Conservation (phyloP, 352 stramenopile species). For the Pythium sp. region DNA sequence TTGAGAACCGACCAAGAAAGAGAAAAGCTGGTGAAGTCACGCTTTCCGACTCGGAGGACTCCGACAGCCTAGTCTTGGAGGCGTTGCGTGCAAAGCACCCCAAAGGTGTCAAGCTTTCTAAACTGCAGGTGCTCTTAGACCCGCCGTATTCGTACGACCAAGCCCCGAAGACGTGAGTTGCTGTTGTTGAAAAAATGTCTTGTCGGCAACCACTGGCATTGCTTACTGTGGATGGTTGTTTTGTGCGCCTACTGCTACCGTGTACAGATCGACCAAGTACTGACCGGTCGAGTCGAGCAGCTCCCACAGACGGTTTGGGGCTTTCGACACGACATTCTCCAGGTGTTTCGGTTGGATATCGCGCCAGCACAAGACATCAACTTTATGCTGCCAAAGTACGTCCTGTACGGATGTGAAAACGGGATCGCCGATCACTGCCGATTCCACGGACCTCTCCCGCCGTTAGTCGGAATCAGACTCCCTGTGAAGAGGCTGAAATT, state of each 20-base stretch:
- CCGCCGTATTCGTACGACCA: conserved; percentile 2
- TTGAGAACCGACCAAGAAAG: background rate
- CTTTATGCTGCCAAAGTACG: conserved; percentile 7
- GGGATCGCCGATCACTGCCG: conserved; percentile 1
- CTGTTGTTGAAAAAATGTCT: too few relatives aligned
- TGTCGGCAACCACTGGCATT: too few relatives aligned
- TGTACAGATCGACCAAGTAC: background rate
- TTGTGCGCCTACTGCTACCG: too few relatives aligned
- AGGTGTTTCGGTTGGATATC: background rate
- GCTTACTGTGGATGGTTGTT: too few relatives aligned
- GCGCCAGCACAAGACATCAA: background rate
- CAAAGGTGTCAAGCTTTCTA: background rate
- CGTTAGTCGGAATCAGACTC: background rate
- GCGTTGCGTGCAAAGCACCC: background rate
- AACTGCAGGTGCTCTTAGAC: conserved; percentile 3
- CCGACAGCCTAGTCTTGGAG: background rate
- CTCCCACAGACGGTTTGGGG: background rate
- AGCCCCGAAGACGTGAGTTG: background rate
- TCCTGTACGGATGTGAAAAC: conserved; percentile 1
- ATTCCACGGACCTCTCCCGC: background rate
- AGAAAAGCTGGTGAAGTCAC: conserved; percentile 4
- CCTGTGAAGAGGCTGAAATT: background rate
- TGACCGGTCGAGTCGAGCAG: background rate
- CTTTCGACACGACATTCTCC: background rate
- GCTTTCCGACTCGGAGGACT: background rate